phyloP scores from a whole-genome alignment of 2,329 filamentous ascomycete genomes.

The Cercospora nicotianae region DNA sequence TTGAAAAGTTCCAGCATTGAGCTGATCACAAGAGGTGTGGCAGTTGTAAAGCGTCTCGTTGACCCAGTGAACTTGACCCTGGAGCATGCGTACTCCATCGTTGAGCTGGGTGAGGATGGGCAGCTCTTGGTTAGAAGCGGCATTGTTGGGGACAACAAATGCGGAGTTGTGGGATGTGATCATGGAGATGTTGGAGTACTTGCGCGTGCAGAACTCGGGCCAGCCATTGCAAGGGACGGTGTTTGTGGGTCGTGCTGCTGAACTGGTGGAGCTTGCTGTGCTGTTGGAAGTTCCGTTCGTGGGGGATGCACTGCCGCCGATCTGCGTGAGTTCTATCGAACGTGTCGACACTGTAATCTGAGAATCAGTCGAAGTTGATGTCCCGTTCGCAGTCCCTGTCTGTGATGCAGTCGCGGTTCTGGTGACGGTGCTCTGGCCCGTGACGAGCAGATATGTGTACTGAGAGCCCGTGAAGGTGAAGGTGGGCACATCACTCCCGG shows the following conservation, averaged over 20 bases:
- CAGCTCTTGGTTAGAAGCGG: conserved; percentile 72
- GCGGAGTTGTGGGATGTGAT: conserved; percentile 80
- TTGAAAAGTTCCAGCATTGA: conserved; percentile 77
- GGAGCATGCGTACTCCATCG: conserved; percentile 68
- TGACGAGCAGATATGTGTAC: conserved; percentile 33
- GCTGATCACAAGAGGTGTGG: conserved; percentile 77
- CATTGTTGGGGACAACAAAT: conserved; percentile 68
- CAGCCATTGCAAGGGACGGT: conserved; percentile 75
- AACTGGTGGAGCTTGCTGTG: conserved; percentile 28
- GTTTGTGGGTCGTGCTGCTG: conserved; percentile 56
- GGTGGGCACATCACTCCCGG: conserved; percentile 22
- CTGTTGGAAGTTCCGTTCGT: conserved; percentile 32
- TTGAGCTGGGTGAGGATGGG: conserved; percentile 70
- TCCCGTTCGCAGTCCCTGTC: conserved; percentile 43
- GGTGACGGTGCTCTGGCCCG: conserved; percentile 29
- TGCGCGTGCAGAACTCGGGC: conserved; percentile 71
- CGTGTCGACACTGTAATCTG: conserved; percentile 30
- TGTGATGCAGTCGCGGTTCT: conserved; percentile 40
- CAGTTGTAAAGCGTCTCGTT: conserved; percentile 72
- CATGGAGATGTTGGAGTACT: conserved; percentile 79
- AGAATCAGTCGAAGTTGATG: conserved; percentile 21
- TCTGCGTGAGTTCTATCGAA: conserved; percentile 28
- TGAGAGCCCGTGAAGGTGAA: conserved; percentile 32
- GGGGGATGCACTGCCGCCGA: conserved; percentile 22
- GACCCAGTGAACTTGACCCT: conserved; percentile 58